These are phyloP conservation scores for Suhomyces bribrorum DNA, from an alignment of 1,139 yeast genomes.

Conservation along the genomic window DNA sequence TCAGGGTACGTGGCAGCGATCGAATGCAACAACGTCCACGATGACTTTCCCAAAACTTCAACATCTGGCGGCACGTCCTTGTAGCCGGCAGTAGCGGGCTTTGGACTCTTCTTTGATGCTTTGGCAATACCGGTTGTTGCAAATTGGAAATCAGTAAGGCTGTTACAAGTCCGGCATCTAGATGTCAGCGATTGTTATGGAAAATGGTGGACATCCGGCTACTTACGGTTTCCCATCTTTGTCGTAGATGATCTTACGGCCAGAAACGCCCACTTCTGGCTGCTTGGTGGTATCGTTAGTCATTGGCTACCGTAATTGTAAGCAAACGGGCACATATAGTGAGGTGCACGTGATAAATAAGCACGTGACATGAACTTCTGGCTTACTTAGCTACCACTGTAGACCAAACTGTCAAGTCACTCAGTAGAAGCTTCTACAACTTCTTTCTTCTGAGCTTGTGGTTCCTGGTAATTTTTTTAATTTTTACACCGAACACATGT, in stretches of 20 bases:
- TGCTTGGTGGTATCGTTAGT: slow-evolving; percentile 11
- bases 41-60: slow-evolving; percentile 72
- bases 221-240: slow-evolving; percentile 90
- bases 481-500: no score
- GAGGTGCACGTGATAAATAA: background rate
- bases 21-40: slow-evolving; percentile 92
- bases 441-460: no score
- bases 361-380: no score
- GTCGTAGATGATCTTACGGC: slow-evolving; percentile 74
- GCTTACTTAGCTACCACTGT: no score
- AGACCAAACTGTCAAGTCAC: no score
- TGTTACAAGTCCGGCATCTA: slow-evolving; percentile 83
- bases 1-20: slow-evolving; percentile 90
- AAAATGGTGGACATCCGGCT: background rate
- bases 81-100: slow-evolving; percentile 18
- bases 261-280: slow-evolving; percentile 56
- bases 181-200: slow-evolving; percentile 19
- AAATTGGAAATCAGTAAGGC: slow-evolving; percentile 71
- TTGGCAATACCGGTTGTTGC: slow-evolving; percentile 34
- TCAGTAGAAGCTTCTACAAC: no score
- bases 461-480: no score
- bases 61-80: slow-evolving; percentile 86
- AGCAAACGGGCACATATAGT: background rate
- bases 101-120: slow-evolving; percentile 14
- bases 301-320: slow-evolving; percentile 3